Evolutionary conservation across 1,139 yeast species (phyloP), one percentile per base, ranked within the genome.

Genomic region (Candida smagusa): DNA sequence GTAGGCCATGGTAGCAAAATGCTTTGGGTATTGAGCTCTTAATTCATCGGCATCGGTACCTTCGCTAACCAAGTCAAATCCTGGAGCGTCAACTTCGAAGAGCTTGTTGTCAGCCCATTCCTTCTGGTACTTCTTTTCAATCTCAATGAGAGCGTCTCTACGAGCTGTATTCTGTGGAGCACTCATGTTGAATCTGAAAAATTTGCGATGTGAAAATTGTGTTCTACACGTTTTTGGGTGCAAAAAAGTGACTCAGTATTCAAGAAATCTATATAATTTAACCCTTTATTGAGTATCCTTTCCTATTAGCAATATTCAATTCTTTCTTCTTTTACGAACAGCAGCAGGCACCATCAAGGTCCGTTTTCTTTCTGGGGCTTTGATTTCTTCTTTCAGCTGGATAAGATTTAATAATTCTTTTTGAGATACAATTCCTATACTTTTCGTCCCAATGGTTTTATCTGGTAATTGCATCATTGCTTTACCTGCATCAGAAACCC

Each of bases 1-100:
- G 58, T 87, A 94, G 9, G 98, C 98, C 97, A 94, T 90, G 36
- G 96, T 84, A 16, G 88, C 79, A 70, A 88, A 84, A 65, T 74
- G 85, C 64, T 94, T 94, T 41, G 98, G 97, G 60, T 84, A 75
- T 54, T 81, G 75, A 44, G 72, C 74, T 54, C 87, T 89, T 47
- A 92, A 73, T 21, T 84, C 87, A 36, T 83, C 96, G 38, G 75
- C 65, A 41, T 78, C 74, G 12, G 39, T 36, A 37, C 77, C 72
- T 32, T 72, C 74, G 36, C 83, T 79, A 40, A 66, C 72, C 49
- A 84, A 92, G 35, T 77, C 84, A 36, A 77, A 51, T 22, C 81
- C 63, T 35, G 98, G 98, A 9, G 98, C 96, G 60, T 92, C 79
- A 41, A 86, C 74, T 61, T 92, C 96, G 56, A 90, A 90, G 25